These are phyloP conservation scores for Ilyonectria robusta DNA, from an alignment of 2,329 filamentous ascomycete genomes.

Conservation along the genomic window DNA sequence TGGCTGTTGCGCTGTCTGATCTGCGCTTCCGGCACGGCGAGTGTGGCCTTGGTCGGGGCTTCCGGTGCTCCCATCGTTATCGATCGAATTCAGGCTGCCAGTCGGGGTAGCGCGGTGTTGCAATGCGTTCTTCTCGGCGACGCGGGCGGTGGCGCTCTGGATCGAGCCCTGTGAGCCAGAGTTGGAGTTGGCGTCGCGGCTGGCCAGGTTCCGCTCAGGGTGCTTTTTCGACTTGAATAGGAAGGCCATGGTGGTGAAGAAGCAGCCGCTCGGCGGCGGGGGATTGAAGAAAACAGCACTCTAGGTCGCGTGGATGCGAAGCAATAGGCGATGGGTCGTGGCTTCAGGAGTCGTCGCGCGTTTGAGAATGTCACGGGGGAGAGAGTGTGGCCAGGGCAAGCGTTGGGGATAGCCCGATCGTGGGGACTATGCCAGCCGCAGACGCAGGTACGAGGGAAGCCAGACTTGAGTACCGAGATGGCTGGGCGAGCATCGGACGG, in stretches of 20 bases:
- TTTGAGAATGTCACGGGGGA: conserved; percentile 37
- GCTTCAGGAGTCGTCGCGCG: conserved; percentile 38
- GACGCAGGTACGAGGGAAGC: conserved; percentile 51
- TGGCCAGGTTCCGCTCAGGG: conserved; percentile 72
- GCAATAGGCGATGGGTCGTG: conserved; percentile 22
- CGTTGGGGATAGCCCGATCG: conserved; percentile 32
- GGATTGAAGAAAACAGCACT: conserved; percentile 39
- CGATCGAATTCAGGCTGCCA: conserved; percentile 82
- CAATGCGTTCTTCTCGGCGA: conserved; percentile 64
- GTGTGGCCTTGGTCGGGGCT: conserved; percentile 77
- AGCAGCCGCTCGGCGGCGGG: conserved; percentile 56
- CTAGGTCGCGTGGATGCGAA: conserved; percentile 21
- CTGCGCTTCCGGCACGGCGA: conserved; percentile 66
- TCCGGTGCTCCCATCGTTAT: conserved; percentile 68
- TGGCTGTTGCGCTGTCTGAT: conserved; percentile 61
- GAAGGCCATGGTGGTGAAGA: conserved; percentile 77
- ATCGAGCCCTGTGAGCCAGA: conserved; percentile 62
- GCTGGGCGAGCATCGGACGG: conserved; percentile 61
- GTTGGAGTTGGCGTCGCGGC: conserved; percentile 67
- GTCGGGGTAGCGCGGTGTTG: conserved; percentile 78
- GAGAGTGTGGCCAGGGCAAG: conserved; percentile 23
- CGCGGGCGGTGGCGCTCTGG: conserved; percentile 63
- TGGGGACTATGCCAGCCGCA: conserved; percentile 44
- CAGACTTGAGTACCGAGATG: conserved; percentile 58
- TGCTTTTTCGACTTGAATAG: conserved; percentile 87